Evolutionary conservation across 306 rosid species (phyloP).

Genomic region (Malus sieversii): DNA sequence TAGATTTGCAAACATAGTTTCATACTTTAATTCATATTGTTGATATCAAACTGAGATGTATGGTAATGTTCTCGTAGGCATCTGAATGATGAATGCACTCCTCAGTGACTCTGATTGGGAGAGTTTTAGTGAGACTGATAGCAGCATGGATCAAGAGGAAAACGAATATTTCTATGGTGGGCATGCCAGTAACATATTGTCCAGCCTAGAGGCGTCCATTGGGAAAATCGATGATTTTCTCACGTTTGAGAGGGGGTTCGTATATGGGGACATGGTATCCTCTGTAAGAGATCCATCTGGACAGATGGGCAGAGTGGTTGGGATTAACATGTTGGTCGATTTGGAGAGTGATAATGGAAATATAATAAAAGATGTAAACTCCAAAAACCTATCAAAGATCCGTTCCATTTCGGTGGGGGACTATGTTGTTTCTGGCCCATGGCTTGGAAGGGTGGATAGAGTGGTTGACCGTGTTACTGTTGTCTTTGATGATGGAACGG

Average conservation of each 20-base stretch:
- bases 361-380: constrained; percentile 49
- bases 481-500: constrained; percentile 74
- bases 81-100: constrained; percentile 50
- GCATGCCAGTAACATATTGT: constrained; percentile 76
- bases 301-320: constrained; percentile 80
- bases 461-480: constrained; percentile 62
- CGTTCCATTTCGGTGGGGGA: constrained; percentile 81
- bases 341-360: constrained; percentile 65
- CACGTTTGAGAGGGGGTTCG: constrained; percentile 71
- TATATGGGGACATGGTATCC: constrained; percentile 73
- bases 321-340: constrained; percentile 61
- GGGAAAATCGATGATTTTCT: constrained; percentile 87
- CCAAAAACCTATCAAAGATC: constrained; percentile 58
- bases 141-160: constrained; percentile 78
- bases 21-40: constrained; percentile 10
- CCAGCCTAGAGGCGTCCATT: constrained; percentile 88
- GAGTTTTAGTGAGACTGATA: constrained; percentile 63
- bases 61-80: constrained; percentile 33
- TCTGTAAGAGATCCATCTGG: constrained; percentile 62
- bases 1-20: background rate
- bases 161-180: constrained; percentile 52
- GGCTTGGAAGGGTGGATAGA: constrained; percentile 81
- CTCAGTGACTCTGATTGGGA: constrained; percentile 79
- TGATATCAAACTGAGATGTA: constrained; percentile 3
- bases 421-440: constrained; percentile 63